Conservation (phyloP, 306 rosid species). For the Trifolium dubium region DNA sequence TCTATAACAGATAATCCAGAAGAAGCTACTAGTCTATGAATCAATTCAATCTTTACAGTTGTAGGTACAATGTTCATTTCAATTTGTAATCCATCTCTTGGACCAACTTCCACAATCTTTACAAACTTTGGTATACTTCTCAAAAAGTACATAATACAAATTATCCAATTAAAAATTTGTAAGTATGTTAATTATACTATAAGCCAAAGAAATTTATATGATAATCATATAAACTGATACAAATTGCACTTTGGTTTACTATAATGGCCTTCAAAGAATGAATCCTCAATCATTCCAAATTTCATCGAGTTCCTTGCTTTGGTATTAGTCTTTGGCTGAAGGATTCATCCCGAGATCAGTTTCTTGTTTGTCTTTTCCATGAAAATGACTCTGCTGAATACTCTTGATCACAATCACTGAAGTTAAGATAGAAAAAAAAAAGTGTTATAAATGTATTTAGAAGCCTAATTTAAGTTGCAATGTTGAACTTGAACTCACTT, state of each 20-base stretch:
- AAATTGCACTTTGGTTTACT: neutral
- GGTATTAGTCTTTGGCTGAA: conserved; percentile 47
- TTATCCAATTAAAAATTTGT: neutral
- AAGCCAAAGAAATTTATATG: no score
- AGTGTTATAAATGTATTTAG: neutral
- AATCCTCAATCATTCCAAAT: no score
- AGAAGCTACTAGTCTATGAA: conserved; percentile 70
- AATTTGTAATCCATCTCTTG: conserved; percentile 91
- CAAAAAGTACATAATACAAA: conserved; percentile 57
- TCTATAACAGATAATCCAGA: conserved; percentile 80
- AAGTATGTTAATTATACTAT: neutral
- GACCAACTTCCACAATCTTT: conserved; percentile 95
- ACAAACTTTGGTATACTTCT: conserved; percentile 66
- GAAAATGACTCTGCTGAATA: conserved; percentile 62
- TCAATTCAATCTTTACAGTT: conserved; percentile 71
- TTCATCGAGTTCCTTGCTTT: conserved; percentile 46
- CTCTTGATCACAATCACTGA: conserved; percentile 67
- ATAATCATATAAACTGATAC: no score
- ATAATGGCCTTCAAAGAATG: conserved; percentile 39
- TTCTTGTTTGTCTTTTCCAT: conserved; percentile 72
- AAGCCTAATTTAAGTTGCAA: conserved; percentile 12
- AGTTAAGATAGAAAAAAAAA: conserved; percentile 28
- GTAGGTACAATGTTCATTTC: conserved; percentile 81
- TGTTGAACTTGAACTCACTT: conserved; percentile 45
- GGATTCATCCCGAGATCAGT: conserved; percentile 48